phyloP scores from a whole-genome alignment of 371 early-diverging fungal species.

The Syncephalastrum racemosum region DNA sequence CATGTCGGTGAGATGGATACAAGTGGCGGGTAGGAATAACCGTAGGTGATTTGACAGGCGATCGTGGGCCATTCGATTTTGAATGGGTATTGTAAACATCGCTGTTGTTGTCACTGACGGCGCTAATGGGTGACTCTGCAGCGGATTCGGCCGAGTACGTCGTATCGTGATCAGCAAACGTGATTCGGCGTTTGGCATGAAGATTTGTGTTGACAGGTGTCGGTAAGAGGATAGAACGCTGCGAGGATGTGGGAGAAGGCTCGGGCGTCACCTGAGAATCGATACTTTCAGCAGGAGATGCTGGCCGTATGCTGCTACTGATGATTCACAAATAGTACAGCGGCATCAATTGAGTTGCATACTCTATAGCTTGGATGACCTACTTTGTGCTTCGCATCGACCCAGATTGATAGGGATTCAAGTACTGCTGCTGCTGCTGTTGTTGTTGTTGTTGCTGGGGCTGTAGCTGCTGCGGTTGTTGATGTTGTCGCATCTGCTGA shows the following conservation, averaged over 20 bases:
- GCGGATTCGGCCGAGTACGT: conserved; percentile 13
- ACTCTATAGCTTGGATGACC: too few species aligned
- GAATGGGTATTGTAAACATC: neutral
- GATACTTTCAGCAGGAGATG: too few species aligned
- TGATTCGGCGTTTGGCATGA: conserved; percentile 27
- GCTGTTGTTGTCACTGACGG: neutral
- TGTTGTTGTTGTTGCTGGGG: too few species aligned
- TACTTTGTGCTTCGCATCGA: too few species aligned
- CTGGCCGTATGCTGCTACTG: too few species aligned
- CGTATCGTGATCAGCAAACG: conserved; percentile 32
- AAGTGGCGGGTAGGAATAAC: conserved; percentile 11
- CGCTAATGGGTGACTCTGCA: neutral
- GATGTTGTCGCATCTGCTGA: too few species aligned
- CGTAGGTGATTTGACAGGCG: conserved; percentile 6
- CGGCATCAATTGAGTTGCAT: too few species aligned
- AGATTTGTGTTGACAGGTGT: neutral
- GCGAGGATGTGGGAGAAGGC: conserved; percentile 23
- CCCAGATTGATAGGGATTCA: too few species aligned
- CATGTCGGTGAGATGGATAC: conserved; percentile 25
- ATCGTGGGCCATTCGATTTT: neutral
- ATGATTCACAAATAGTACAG: too few species aligned
- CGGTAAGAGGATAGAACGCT: conserved; percentile 16
- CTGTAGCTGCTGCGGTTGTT: too few species aligned
- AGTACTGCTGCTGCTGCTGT: too few species aligned
- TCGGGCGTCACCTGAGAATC: neutral